A percentile compares a stretch with the other conserved stretches of the same genome.
phyloP scores from a whole-genome alignment of 1,284 basidiomycete species.

The Clitocybe nebularis region DNA sequence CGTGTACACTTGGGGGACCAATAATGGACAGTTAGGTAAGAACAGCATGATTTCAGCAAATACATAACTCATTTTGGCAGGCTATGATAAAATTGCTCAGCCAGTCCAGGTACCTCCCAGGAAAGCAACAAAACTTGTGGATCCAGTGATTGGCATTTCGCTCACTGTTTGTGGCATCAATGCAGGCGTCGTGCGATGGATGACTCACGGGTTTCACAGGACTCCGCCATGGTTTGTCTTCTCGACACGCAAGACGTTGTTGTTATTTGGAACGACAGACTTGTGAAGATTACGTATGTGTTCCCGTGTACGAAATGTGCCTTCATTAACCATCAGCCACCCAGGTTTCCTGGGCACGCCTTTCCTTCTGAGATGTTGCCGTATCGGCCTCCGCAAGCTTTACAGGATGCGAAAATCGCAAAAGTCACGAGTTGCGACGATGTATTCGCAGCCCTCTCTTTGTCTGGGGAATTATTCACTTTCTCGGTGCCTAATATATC shows the following conservation, averaged over 20 bases:
- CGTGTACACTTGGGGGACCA: conserved; percentile 97
- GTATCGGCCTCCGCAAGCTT: conserved; percentile 76
- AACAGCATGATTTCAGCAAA: conserved; percentile 1
- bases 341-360: conserved; percentile 63
- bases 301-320: conserved; percentile 4
- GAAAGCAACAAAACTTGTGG: conserved; percentile 76
- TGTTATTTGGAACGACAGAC: conserved; percentile 77
- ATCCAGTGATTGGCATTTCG: conserved; percentile 66
- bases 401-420: conserved; percentile 66
- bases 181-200: not conserved
- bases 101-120: conserved; percentile 81
- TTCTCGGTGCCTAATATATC: conserved; percentile 53
- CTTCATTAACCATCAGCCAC: conserved; percentile 13
- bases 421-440: conserved; percentile 84
- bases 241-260: conserved; percentile 76
- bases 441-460: conserved; percentile 82
- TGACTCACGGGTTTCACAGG: conserved; percentile 40
- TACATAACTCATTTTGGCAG: conserved; percentile 37
- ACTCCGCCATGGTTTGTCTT: conserved; percentile 80
- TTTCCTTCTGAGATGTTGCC: conserved; percentile 74
- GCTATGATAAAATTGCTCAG: conserved; percentile 73
- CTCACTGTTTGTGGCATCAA: conserved; percentile 53
- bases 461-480: conserved; percentile 89
- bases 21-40: conserved; percentile 87
- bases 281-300: conserved; percentile 70